phyloP scores from a whole-genome alignment of 2,329 filamentous ascomycete species.

The Cucurbitaria berberidis region DNA sequence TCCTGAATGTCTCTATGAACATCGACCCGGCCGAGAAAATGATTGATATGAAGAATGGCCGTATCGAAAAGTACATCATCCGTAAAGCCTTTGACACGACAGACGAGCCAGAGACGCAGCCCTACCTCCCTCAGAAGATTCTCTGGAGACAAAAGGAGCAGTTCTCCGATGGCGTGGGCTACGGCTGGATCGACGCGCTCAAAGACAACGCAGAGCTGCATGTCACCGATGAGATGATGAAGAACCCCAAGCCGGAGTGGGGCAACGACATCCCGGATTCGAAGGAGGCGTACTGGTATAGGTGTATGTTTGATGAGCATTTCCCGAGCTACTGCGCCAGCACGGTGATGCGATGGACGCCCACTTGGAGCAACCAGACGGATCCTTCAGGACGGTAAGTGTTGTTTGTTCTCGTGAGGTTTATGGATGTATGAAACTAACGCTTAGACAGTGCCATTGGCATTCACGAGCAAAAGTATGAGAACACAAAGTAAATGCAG shows the following conservation, averaged over 20 bases:
- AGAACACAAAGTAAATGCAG: constrained; percentile 22
- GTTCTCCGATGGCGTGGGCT: constrained; percentile 97
- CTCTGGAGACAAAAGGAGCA: constrained; percentile 99
- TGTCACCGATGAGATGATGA: constrained; percentile 97
- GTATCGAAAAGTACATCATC: constrained; percentile 96
- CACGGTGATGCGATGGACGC: constrained; percentile 95
- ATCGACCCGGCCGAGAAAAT: constrained; percentile 95
- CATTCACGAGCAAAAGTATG: constrained; percentile 46
- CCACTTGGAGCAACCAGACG: constrained; percentile 95
- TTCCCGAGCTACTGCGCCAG: constrained; percentile 90
- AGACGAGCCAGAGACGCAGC: constrained; percentile 77
- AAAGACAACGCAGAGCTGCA: constrained; percentile 92
- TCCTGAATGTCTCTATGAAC: constrained; percentile 91
- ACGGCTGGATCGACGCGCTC: constrained; percentile 97
- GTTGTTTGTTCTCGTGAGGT: not conserved
- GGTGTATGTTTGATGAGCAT: constrained; percentile 97
- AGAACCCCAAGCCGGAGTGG: constrained; percentile 97
- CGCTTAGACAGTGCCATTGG: constrained; percentile 35
- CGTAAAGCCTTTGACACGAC: constrained; percentile 96
- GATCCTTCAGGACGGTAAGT: constrained; percentile 89
- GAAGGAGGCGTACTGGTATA: constrained; percentile 99
- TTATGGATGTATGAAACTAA: constrained; percentile 14
- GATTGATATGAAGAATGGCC: constrained; percentile 74
- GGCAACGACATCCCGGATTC: constrained; percentile 89
- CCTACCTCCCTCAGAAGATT: constrained; percentile 95